A percentile compares a stretch with the other conserved stretches of the same genome.
These are phyloP conservation scores for Mitragyna speciosa DNA, from an alignment of 257 asterid genomes.

Conservation along the genomic window DNA sequence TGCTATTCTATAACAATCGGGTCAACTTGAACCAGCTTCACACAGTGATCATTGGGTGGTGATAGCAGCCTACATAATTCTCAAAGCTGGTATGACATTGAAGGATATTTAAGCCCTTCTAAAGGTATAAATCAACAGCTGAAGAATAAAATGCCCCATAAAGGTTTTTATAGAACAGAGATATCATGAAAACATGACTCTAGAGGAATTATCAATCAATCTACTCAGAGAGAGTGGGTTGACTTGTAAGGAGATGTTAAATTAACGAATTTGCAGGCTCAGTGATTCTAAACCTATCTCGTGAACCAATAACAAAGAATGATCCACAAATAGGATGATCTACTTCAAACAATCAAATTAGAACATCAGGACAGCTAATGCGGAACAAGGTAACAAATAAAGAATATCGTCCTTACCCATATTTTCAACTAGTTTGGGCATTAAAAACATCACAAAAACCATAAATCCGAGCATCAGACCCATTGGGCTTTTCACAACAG, in stretches of 20 bases:
- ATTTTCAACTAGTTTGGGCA: slow-evolving; percentile 83
- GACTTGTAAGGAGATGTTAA: background rate
- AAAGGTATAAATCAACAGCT: background rate
- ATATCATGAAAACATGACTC: background rate
- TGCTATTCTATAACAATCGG: background rate
- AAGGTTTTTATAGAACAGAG: background rate
- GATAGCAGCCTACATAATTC: background rate
- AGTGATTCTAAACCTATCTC: background rate
- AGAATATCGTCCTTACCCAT: slow-evolving; percentile 60
- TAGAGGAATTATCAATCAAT: background rate
- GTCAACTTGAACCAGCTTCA: background rate
- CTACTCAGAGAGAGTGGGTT: background rate
- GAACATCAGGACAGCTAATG: background rate
- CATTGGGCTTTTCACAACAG: slow-evolving; percentile 91
- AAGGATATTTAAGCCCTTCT: background rate
- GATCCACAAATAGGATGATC: background rate
- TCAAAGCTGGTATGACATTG: background rate
- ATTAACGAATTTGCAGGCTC: background rate
- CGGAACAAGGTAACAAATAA: background rate
- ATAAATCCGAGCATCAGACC: slow-evolving; percentile 98
- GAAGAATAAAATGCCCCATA: background rate
- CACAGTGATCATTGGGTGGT: background rate
- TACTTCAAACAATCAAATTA: background rate
- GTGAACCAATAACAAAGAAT: background rate
- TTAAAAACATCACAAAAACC: slow-evolving; percentile 85